Conservation (phyloP, 768 basidiomycete genomes). For the Wakefieldia striispora region DNA sequence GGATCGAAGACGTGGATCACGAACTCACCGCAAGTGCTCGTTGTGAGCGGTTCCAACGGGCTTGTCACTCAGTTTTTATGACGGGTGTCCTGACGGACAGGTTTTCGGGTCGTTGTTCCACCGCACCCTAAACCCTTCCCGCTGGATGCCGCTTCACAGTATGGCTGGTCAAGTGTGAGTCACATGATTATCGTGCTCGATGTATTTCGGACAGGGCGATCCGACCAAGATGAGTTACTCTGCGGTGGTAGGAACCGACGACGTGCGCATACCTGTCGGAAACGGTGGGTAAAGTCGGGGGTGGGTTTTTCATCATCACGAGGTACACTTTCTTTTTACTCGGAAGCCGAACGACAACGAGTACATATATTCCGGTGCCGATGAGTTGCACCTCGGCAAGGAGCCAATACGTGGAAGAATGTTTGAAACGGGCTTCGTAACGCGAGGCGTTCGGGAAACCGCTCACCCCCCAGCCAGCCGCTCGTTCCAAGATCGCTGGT, state of each 20-base stretch:
- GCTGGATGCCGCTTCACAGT: constrained; percentile 52
- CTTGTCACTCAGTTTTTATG: constrained; percentile 3
- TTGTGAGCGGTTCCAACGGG: background rate
- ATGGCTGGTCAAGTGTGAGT: constrained; percentile 50
- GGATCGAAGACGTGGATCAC: constrained; percentile 79
- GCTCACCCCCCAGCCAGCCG: constrained; percentile 77
- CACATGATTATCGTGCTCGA: background rate
- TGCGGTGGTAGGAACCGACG: constrained; percentile 78
- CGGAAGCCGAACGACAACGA: constrained; percentile 64
- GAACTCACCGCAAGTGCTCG: constrained; percentile 43
- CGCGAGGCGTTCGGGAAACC: constrained; percentile 92
- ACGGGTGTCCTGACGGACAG: constrained; percentile 40
- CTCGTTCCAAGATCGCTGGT: constrained; percentile 76
- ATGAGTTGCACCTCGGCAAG: constrained; percentile 68
- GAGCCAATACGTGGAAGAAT: constrained; percentile 81
- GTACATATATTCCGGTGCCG: too few species aligned
- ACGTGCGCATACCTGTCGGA: constrained; percentile 82
- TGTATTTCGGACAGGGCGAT: constrained; percentile 40
- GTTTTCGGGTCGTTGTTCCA: background rate
- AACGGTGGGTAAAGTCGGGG: constrained; percentile 70
- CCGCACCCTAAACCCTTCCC: background rate
- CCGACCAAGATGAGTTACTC: constrained; percentile 84
- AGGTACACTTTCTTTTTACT: constrained; percentile 32
- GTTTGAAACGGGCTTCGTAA: constrained; percentile 86
- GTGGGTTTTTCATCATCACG: constrained; percentile 60